These are phyloP conservation scores for Saccharum spontaneum DNA, from an alignment of 176 grass and related monocot genomes.

Conservation along the genomic window DNA sequence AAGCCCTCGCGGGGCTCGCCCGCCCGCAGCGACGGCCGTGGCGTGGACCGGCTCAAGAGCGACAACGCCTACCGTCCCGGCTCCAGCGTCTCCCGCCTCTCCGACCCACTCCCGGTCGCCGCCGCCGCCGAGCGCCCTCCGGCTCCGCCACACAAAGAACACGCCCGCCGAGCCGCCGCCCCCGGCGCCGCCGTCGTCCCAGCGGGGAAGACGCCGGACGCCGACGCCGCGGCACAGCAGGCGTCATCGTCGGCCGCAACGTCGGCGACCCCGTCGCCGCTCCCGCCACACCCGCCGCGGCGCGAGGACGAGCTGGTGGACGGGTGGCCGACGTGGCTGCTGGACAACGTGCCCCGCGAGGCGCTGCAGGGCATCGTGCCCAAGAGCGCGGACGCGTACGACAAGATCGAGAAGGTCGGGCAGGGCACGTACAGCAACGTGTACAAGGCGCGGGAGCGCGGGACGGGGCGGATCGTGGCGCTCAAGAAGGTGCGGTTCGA, in stretches of 20 bases:
- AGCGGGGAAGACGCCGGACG: neutral
- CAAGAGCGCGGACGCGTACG: constrained; percentile 63
- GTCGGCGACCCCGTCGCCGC: neutral
- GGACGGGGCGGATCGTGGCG: constrained; percentile 55
- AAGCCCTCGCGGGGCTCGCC: constrained; percentile 53
- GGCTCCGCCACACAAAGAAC: neutral
- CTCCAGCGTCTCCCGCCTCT: constrained; percentile 3
- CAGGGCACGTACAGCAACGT: constrained; percentile 79
- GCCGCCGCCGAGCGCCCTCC: neutral
- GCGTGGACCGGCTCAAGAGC: constrained; percentile 41
- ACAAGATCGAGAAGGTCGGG: constrained; percentile 71
- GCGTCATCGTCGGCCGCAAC: neutral
- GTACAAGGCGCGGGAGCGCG: constrained; percentile 70
- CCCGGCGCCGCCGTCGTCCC: neutral
- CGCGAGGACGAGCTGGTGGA: constrained; percentile 51
- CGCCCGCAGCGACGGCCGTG: constrained; percentile 30
- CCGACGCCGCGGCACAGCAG: no score
- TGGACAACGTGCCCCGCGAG: constrained; percentile 48
- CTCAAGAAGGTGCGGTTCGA: constrained; percentile 74
- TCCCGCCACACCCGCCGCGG: neutral
- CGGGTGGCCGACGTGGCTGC: constrained; percentile 70
- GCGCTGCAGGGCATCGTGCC: constrained; percentile 55
- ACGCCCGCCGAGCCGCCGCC: neutral
- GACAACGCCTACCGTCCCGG: constrained; percentile 28
- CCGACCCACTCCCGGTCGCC: constrained; percentile 19